Percentiles rank a stretch among this genome's conserved stretches.
Evolutionary conservation across 257 asterid species (phyloP).

Genomic region (Ligustrum vulgare): DNA sequence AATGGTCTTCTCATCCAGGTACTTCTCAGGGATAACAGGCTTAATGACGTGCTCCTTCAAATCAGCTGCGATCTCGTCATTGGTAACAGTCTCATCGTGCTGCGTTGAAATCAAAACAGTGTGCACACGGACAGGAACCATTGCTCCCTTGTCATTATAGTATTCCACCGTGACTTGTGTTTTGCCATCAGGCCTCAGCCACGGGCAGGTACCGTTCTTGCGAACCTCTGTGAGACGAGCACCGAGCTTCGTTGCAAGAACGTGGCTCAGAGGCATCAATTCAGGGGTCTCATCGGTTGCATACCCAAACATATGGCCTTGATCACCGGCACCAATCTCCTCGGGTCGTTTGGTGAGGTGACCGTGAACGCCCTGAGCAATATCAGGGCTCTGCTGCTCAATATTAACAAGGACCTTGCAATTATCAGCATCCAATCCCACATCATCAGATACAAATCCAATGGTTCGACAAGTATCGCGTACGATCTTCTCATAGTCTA

Average conservation of each 20-base stretch:
- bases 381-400: slow-evolving; percentile 41
- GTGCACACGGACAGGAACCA: slow-evolving; percentile 45
- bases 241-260: slow-evolving; percentile 46
- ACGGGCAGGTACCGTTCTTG: slow-evolving; percentile 40
- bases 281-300: slow-evolving; percentile 48
- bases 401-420: slow-evolving; percentile 40
- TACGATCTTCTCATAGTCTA: slow-evolving; percentile 43
- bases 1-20: slow-evolving; percentile 43
- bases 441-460: slow-evolving; percentile 40
- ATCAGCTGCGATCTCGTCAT: slow-evolving; percentile 42
- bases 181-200: slow-evolving; percentile 50
- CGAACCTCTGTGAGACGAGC: slow-evolving; percentile 50
- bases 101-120: slow-evolving; percentile 45
- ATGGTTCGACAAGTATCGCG: slow-evolving; percentile 40
- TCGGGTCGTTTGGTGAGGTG: slow-evolving; percentile 42
- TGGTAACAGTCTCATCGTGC: slow-evolving; percentile 45
- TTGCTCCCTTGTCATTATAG: slow-evolving; percentile 42
- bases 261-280: slow-evolving; percentile 44
- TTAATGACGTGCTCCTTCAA: slow-evolving; percentile 37
- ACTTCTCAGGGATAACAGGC: slow-evolving; percentile 36
- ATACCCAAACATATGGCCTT: slow-evolving; percentile 42
- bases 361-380: slow-evolving; percentile 45
- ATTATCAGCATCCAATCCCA: slow-evolving; percentile 42
- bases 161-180: slow-evolving; percentile 46
- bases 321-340: slow-evolving; percentile 45